Evolutionary conservation across 2,329 filamentous ascomycete species (phyloP).

Genomic region (Claviceps arundinis): DNA sequence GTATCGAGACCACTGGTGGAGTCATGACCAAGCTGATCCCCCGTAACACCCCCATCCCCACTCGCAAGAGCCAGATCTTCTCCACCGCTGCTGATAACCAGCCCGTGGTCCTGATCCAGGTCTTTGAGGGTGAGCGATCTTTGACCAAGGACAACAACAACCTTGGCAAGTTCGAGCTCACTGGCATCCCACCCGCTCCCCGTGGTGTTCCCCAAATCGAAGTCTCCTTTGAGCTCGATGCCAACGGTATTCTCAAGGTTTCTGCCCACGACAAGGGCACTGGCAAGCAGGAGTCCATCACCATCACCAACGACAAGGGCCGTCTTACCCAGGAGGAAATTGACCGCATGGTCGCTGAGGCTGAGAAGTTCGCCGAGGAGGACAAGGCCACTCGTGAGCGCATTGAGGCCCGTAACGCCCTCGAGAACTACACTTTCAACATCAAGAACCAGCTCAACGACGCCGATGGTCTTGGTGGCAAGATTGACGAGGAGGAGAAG

Average conservation of each 20-base stretch:
- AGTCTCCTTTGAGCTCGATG: slow-evolving; percentile 93
- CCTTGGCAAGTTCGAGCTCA: slow-evolving; percentile 96
- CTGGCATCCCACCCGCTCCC: slow-evolving; percentile 85
- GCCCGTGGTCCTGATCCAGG: slow-evolving; percentile 87
- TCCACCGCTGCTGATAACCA: slow-evolving; percentile 95
- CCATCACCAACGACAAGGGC: slow-evolving; percentile 99
- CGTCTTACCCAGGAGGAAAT: slow-evolving; percentile 94
- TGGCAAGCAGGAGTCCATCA: slow-evolving; percentile 93
- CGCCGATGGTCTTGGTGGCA: slow-evolving; percentile 89
- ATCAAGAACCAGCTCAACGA: slow-evolving; percentile 99
- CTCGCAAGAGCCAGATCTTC: slow-evolving; percentile 96
- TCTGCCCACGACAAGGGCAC: slow-evolving; percentile 95
- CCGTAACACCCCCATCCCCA: slow-evolving; percentile 88
- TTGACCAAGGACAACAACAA: slow-evolving; percentile 97
- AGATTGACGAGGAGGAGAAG: slow-evolving; percentile 98
- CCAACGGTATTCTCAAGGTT: slow-evolving; percentile 97
- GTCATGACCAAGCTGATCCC: slow-evolving; percentile 96
- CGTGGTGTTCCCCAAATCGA: slow-evolving; percentile 97
- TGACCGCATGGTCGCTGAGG: slow-evolving; percentile 96
- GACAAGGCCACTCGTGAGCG: slow-evolving; percentile 96
- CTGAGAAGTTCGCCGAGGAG: slow-evolving; percentile 97
- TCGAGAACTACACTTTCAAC: slow-evolving; percentile 98
- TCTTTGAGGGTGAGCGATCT: slow-evolving; percentile 84
- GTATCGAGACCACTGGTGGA: slow-evolving; percentile 94
- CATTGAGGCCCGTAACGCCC: slow-evolving; percentile 89